Evolutionary conservation across 2,329 filamentous ascomycete species (phyloP).

Genomic region (Magnaporthales sp.): DNA sequence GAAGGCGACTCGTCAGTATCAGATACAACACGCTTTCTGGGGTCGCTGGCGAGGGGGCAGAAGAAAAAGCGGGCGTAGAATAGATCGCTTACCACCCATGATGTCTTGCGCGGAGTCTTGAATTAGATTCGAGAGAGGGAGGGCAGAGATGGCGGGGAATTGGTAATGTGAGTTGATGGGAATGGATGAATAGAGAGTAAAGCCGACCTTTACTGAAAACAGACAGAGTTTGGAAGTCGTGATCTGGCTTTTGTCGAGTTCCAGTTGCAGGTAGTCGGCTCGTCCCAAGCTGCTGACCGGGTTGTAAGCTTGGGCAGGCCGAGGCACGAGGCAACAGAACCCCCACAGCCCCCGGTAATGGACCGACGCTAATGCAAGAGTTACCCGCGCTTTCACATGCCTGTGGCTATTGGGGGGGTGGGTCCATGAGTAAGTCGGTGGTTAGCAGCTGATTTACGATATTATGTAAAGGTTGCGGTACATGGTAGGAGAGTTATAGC

Average conservation of each 20-base stretch:
- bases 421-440: background rate
- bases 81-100: conserved; percentile 1
- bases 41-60: background rate
- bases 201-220: too few relatives aligned
- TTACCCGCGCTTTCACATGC: conserved; percentile 4
- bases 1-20: background rate
- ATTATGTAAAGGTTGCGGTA: background rate
- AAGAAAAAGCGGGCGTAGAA: background rate
- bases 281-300: background rate
- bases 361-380: background rate
- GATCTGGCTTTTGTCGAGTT: background rate
- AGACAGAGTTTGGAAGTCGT: background rate
- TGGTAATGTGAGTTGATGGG: background rate
- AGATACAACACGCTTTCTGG: background rate
- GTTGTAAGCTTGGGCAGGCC: background rate
- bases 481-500: background rate
- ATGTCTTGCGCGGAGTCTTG: background rate
- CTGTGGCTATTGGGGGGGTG: background rate
- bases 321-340: background rate
- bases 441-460: background rate
- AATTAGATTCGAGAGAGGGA: background rate
- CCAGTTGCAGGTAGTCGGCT: background rate
- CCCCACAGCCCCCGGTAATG: background rate
- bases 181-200: background rate
- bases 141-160: background rate